Conservation (phyloP, 305 asterid genomes). For the Andrographis paniculata region DNA sequence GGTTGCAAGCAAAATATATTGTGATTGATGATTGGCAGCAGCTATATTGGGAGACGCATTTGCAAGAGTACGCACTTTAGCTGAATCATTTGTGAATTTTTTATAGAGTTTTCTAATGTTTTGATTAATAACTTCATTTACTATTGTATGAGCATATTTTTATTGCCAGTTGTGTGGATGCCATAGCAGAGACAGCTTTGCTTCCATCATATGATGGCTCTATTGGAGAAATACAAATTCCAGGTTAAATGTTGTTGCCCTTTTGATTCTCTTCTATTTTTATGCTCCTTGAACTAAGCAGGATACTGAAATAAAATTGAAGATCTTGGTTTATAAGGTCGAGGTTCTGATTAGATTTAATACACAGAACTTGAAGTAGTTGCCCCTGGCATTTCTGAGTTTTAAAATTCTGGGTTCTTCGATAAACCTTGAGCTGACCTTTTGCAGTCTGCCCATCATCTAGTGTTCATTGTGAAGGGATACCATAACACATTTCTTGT, state of each 20-base stretch:
- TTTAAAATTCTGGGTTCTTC: conserved; percentile 2
- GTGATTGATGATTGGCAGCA: conserved; percentile 59
- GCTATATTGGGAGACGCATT: conserved; percentile 84
- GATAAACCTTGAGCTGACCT: background rate
- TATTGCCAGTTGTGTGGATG: conserved; percentile 76
- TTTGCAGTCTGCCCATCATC: conserved; percentile 2
- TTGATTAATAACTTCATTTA: conserved; percentile 18
- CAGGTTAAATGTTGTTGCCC: conserved; percentile 37
- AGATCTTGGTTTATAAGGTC: background rate
- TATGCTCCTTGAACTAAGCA: conserved; percentile 9
- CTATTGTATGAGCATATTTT: conserved; percentile 18
- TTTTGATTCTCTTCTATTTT: conserved; percentile 3
- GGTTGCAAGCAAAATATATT: conserved; percentile 34
- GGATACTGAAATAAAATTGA: conserved; percentile 4
- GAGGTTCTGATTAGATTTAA: background rate
- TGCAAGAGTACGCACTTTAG: conserved; percentile 62
- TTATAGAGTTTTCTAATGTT: background rate
- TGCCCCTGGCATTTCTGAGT: conserved; percentile 13
- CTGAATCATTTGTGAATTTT: conserved; percentile 10
- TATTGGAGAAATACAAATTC: conserved; percentile 60
- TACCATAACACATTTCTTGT: background rate
- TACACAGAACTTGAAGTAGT: background rate
- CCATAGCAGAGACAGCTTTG: conserved; percentile 80
- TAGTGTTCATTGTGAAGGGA: conserved; percentile 8
- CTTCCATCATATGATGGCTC: conserved; percentile 64